These are phyloP conservation scores for Paraglomus occultum DNA, from an alignment of 192 early-diverging fungal species.

Conservation along the genomic window DNA sequence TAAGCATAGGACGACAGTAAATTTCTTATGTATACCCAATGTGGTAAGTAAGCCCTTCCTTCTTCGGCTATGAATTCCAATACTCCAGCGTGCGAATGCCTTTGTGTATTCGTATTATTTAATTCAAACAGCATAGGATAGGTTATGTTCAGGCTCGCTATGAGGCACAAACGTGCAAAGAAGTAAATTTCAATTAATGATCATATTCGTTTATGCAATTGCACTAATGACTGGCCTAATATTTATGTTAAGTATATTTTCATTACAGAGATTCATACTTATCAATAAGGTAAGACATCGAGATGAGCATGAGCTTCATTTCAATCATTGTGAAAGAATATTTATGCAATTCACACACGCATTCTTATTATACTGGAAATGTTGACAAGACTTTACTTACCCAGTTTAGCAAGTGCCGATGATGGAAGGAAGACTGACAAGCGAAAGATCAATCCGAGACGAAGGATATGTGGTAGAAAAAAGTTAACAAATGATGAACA, in stretches of 20 bases:
- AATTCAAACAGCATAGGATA: conserved; percentile 94
- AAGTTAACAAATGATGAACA: neutral
- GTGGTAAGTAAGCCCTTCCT: conserved; percentile 91
- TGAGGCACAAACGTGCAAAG: neutral
- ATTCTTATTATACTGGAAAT: neutral
- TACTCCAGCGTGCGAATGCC: conserved; percentile 89
- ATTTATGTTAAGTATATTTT: too few relatives aligned
- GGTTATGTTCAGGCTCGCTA: conserved; percentile 78
- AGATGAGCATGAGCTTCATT: too few relatives aligned
- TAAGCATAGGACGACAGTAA: neutral
- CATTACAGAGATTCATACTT: too few relatives aligned
- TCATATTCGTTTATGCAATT: too few relatives aligned
- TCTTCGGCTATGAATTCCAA: conserved; percentile 99
- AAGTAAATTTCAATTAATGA: neutral
- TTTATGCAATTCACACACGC: neutral
- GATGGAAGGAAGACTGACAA: conserved; percentile 71
- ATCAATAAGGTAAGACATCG: too few relatives aligned
- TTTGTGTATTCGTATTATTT: conserved; percentile 54
- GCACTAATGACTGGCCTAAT: too few relatives aligned
- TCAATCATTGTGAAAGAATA: neutral
- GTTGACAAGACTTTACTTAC: conserved; percentile 34
- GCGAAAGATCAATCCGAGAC: neutral
- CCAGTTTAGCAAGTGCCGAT: conserved; percentile 67
- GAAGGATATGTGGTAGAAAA: neutral
- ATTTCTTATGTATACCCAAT: conserved; percentile 66